Evolutionary conservation across 768 basidiomycete genomes (phyloP).

Genomic region (Lactarius sanguifluus): DNA sequence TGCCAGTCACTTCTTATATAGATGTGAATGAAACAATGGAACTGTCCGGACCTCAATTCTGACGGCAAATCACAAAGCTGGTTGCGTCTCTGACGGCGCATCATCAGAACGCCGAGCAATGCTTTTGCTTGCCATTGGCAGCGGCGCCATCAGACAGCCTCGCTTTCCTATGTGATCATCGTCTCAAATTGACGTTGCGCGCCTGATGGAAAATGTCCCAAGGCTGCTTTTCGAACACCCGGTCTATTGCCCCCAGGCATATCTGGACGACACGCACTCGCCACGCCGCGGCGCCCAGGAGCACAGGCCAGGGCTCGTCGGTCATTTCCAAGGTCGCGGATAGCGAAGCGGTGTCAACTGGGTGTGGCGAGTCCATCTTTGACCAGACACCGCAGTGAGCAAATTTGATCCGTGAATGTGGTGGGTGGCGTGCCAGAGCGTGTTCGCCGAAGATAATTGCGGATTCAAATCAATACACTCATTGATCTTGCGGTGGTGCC

Average conservation of each 20-base stretch:
- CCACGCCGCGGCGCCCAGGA: too few relatives aligned
- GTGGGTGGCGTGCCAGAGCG: not conserved
- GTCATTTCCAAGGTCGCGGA: not conserved
- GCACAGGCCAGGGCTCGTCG: too few relatives aligned
- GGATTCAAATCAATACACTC: not conserved
- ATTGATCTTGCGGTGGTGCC: too few relatives aligned
- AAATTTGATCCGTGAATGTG: not conserved
- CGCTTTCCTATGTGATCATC: not conserved
- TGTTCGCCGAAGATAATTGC: not conserved
- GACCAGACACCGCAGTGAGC: too few relatives aligned
- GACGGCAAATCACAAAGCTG: not conserved
- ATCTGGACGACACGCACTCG: too few relatives aligned
- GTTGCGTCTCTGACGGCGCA: not conserved
- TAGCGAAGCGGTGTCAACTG: not conserved
- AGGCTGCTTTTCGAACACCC: not conserved
- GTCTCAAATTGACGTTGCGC: not conserved
- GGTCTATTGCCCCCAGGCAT: not conserved
- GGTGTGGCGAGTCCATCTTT: not conserved
- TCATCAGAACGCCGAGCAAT: conserved; percentile 1
- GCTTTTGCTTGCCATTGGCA: not conserved
- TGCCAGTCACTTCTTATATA: not conserved
- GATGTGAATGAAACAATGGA: not conserved
- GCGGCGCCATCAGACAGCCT: not conserved
- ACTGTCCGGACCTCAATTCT: not conserved
- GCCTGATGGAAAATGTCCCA: not conserved